Conservation (phyloP, 148 eudicot genomes). For the Limonium bicolor region DNA sequence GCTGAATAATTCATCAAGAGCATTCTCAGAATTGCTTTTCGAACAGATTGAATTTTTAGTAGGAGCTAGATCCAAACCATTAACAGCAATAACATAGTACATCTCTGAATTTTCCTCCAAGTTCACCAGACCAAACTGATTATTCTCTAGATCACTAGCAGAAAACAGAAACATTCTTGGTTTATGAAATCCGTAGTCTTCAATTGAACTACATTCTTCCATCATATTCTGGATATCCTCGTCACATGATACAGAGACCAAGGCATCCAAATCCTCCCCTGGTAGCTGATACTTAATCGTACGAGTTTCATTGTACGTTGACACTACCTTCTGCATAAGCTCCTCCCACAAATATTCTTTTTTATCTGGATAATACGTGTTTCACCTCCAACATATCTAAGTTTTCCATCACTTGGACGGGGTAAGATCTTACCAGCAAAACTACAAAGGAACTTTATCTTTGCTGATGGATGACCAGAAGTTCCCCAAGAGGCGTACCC, state of each 20-base stretch:
- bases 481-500: conserved; percentile 50
- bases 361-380: conserved; percentile 67
- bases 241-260: conserved; percentile 76
- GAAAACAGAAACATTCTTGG: conserved; percentile 84
- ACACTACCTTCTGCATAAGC: conserved; percentile 45
- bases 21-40: conserved; percentile 29
- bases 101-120: conserved; percentile 64
- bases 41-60: conserved; percentile 36
- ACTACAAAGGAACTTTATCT: conserved; percentile 79
- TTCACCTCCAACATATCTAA: conserved; percentile 93
- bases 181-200: conserved; percentile 52
- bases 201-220: conserved; percentile 72
- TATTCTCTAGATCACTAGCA: conserved; percentile 53
- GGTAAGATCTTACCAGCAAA: conserved; percentile 90
- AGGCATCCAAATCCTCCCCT: conserved; percentile 95
- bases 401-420: conserved; percentile 87
- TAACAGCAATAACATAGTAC: conserved; percentile 82
- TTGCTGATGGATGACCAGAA: conserved; percentile 35
- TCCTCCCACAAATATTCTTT: conserved; percentile 73
- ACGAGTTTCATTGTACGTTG: conserved; percentile 42
- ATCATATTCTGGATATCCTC: conserved; percentile 96
- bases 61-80: conserved; percentile 71
- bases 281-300: conserved; percentile 89
- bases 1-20: conserved; percentile 6
- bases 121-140: conserved; percentile 37